A percentile compares a stretch with the other conserved stretches of the same genome.
phyloP scores from a whole-genome alignment of 345 rosid genomes.

The Clausena lansium region DNA sequence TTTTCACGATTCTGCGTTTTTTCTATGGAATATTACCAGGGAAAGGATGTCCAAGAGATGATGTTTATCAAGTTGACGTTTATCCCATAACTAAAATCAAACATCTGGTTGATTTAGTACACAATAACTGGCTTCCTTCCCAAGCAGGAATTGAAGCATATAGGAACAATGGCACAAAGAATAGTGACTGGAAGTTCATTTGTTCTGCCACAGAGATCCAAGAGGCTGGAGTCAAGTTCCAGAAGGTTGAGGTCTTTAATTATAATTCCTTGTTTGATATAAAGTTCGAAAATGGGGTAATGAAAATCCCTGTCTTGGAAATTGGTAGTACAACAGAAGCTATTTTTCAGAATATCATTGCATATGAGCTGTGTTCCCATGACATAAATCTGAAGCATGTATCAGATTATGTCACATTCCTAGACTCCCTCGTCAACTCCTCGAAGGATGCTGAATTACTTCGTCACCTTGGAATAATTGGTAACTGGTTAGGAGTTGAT shows the following conservation, averaged over 20 bases:
- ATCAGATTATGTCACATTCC: not conserved
- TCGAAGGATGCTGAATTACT: not conserved
- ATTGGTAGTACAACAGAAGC: no score
- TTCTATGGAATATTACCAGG: not conserved
- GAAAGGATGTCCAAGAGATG: not conserved
- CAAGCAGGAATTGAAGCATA: not conserved
- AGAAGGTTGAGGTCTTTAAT: not conserved
- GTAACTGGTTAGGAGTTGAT: conserved; percentile 10
- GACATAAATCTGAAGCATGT: not conserved
- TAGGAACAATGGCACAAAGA: not conserved
- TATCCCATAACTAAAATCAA: not conserved
- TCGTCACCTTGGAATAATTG: no score
- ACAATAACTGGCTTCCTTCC: not conserved
- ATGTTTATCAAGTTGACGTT: not conserved
- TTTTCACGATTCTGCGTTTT: not conserved
- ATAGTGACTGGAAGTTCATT: not conserved
- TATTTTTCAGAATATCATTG: no score
- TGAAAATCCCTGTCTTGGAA: no score
- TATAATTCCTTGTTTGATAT: no score
- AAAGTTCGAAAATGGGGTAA: no score
- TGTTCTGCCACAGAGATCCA: conserved; percentile 14
- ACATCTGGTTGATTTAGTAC: not conserved
- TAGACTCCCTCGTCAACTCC: conserved; percentile 12
- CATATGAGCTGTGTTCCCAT: not conserved
- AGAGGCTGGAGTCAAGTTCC: conserved; percentile 19